Conservation (phyloP, 129 eudicot species). For the Lactuca sativa region DNA sequence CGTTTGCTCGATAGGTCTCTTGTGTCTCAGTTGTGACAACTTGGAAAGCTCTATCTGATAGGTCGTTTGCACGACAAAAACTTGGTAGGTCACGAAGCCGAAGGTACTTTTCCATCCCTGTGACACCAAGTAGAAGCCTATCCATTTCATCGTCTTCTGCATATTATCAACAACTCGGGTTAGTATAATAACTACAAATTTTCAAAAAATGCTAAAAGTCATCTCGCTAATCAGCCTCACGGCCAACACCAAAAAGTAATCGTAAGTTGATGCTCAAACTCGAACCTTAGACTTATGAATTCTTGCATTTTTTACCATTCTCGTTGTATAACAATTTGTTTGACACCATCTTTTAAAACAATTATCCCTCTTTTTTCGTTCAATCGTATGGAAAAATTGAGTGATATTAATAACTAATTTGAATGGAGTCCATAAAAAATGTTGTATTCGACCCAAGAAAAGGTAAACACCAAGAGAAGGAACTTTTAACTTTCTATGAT, state of each 20-base stretch:
- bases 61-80: constrained; percentile 34
- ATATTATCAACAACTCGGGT: not conserved
- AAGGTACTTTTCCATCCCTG: constrained; percentile 61
- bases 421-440: too few species aligned
- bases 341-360: too few species aligned
- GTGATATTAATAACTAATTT: too few species aligned
- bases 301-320: not conserved
- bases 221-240: too few species aligned
- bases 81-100: constrained; percentile 59
- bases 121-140: constrained; percentile 33
- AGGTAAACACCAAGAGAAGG: not conserved
- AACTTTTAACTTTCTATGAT: not conserved
- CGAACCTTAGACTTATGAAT: not conserved
- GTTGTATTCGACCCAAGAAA: too few species aligned
- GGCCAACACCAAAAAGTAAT: too few species aligned
- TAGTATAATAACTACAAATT: not conserved
- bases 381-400: too few species aligned
- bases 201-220: too few species aligned
- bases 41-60: constrained; percentile 19
- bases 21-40: constrained; percentile 20
- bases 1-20: constrained; percentile 37
- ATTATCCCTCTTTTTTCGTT: too few species aligned
- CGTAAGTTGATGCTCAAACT: too few species aligned
- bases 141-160: constrained; percentile 49
- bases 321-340: too few species aligned